These are phyloP conservation scores for Ophiostoma novo-ulmi DNA, from an alignment of 2,329 filamentous ascomycete genomes.

Conservation along the genomic window DNA sequence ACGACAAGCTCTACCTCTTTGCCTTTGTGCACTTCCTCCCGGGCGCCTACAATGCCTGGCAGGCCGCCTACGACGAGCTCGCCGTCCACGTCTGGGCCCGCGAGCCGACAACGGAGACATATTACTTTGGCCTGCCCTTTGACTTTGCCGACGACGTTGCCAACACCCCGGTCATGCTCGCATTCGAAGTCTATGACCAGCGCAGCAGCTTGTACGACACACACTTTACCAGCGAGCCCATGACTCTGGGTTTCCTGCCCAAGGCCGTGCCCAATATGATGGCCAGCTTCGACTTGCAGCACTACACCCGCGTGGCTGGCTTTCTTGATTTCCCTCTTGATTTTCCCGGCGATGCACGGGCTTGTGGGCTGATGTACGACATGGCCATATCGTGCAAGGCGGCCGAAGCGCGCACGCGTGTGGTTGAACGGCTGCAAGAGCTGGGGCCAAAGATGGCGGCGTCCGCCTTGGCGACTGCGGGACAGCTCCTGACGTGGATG, in stretches of 20 bases:
- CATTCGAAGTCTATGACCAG: not conserved
- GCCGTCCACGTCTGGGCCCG: conserved; percentile 35
- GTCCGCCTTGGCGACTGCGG: not conserved
- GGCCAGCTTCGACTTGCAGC: not conserved
- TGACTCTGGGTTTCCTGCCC: not conserved
- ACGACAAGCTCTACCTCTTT: conserved; percentile 27
- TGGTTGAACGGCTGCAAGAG: not conserved
- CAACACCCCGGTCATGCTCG: not conserved
- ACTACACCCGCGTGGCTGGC: not conserved
- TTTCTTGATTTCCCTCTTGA: not conserved
- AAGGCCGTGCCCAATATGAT: not conserved
- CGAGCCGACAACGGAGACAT: conserved; percentile 38
- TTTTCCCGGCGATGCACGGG: not conserved
- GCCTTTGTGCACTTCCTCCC: conserved; percentile 36
- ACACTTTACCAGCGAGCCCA: not conserved
- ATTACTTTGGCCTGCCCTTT: conserved; percentile 35
- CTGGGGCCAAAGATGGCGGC: not conserved
- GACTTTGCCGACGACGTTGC: not conserved
- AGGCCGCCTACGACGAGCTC: conserved; percentile 39
- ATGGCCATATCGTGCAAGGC: not conserved
- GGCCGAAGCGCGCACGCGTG: not conserved
- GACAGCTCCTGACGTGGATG: not conserved
- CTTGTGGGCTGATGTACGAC: not conserved
- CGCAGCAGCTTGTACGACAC: not conserved
- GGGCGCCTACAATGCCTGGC: conserved; percentile 36